These are phyloP conservation scores for Mangifera indica DNA, from an alignment of 345 rosid genomes.

Conservation along the genomic window DNA sequence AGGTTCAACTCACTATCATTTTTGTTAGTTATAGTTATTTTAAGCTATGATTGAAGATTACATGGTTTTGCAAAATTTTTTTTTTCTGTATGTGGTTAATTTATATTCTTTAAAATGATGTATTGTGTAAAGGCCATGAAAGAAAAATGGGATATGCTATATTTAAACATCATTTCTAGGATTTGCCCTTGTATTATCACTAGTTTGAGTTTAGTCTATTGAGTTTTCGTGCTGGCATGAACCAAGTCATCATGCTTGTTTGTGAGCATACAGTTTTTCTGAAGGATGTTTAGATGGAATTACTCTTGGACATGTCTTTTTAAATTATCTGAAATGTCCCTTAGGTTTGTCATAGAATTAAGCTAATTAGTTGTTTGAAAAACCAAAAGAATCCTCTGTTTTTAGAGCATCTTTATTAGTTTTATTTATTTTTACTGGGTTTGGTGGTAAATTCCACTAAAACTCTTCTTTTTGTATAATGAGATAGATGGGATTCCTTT, in stretches of 20 bases:
- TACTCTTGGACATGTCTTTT: too few relatives aligned
- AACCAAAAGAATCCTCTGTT: too few relatives aligned
- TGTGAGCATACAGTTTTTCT: not conserved
- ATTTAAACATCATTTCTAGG: not conserved
- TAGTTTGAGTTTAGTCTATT: not conserved
- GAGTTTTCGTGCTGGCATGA: not conserved
- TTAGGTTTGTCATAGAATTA: too few relatives aligned
- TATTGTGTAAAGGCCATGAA: too few relatives aligned
- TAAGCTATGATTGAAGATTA: too few relatives aligned
- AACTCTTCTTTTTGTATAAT: too few relatives aligned
- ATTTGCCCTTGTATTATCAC: not conserved
- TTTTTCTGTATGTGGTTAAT: not conserved
- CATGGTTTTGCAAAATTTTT: not conserved
- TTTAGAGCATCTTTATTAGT: too few relatives aligned
- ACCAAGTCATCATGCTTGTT: not conserved
- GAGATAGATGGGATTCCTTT: not conserved
- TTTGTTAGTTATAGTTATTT: not conserved
- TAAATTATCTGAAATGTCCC: too few relatives aligned
- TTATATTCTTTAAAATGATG: not conserved
- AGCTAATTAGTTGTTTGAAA: too few relatives aligned
- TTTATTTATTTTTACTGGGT: too few relatives aligned
- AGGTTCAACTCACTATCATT: constrained; percentile 28
- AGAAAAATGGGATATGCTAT: too few relatives aligned
- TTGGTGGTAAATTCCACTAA: too few relatives aligned
- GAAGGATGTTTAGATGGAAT: not conserved